phyloP scores from a whole-genome alignment of 1,139 yeast genomes.

The Suhomyces maxii region DNA sequence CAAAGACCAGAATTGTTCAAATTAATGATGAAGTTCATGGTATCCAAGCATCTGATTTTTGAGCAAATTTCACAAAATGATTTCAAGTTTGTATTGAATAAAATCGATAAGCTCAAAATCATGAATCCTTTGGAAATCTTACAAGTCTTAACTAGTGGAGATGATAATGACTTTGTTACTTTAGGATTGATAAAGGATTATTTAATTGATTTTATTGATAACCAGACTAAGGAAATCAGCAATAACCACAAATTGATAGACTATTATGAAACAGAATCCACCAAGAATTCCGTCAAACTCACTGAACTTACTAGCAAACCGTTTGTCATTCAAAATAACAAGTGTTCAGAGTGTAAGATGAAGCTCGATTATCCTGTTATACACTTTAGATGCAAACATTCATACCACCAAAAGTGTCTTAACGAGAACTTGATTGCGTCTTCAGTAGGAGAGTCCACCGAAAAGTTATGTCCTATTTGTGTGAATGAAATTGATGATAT shows the following conservation, averaged over 20 bases:
- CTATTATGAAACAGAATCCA: slow-evolving; percentile 70
- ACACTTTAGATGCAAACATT: slow-evolving; percentile 85
- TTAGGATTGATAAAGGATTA: slow-evolving; percentile 74
- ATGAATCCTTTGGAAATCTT: slow-evolving; percentile 78
- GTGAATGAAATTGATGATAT: slow-evolving; percentile 67
- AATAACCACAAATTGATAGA: slow-evolving; percentile 67
- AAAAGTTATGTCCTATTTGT: slow-evolving; percentile 69
- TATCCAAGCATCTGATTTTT: slow-evolving; percentile 57
- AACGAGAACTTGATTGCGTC: slow-evolving; percentile 41
- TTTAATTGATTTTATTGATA: slow-evolving; percentile 60
- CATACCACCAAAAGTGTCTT: slow-evolving; percentile 83
- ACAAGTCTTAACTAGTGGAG: slow-evolving; percentile 53
- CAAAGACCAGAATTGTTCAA: slow-evolving; percentile 65
- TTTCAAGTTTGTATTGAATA: slow-evolving; percentile 50
- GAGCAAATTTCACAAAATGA: slow-evolving; percentile 54
- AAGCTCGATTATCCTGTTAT: slow-evolving; percentile 76
- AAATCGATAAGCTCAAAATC: slow-evolving; percentile 52
- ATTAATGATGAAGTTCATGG: slow-evolving; percentile 63
- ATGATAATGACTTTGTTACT: slow-evolving; percentile 59
- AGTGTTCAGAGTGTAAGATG: slow-evolving; percentile 70
- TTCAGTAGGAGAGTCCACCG: slow-evolving; percentile 16
- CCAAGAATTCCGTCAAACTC: slow-evolving; percentile 53
- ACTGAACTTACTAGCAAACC: slow-evolving; percentile 55
- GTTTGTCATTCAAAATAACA: slow-evolving; percentile 63
- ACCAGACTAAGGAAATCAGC: slow-evolving; percentile 63